Base-by-base conservation (phyloP, 352 stramenopile species). In the Hyaloperonospora brassicae region DNA sequence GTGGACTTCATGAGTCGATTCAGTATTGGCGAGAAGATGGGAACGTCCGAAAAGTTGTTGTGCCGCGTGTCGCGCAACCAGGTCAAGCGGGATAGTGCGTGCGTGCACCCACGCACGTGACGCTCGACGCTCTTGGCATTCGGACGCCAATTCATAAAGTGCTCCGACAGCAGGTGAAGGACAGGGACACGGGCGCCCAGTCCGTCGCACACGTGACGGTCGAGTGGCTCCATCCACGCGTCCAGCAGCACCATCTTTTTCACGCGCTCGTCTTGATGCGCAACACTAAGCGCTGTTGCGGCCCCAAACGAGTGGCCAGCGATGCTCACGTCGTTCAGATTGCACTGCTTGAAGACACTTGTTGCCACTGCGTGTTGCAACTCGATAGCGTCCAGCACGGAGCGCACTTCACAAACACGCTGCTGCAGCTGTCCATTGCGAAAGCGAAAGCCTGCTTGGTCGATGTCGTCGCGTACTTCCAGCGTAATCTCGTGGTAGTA, bases 41-140 rank as follows among this genome's bases (percentile, higher is more conserved):
- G 64, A 24, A 89, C 58, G 35, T 89, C 78, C 25, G 70, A 84
- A 31, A 89, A 89, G 53, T 89, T 85, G 66, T 85, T 86, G 76
- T 89, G 78, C 9, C 69, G 60, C 13, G 72, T 66, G 39, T 60
- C 65, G 0, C 60, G 60, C 48, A 86, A 48, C 36, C 72, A 72
- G 25, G 69, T 70, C 30, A 84, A 59, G 30, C 56, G 59, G 10
- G 68, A 71, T 1, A 69, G 17, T 1, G 36, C 43, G 35, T 86
- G 66, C 11, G 64, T 72, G 48, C 61, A 77, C 22, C 70, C 72
- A 23, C 49, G 38, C 1, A 52, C 59, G 46, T 84, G 70, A 35
- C 59, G 55, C 48, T 75, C 58, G n/a, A 71, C 68, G 44, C 64
- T 68, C 39, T 75, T 50, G 11, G 77, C 55, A 56, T 88, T 84